Base-by-base conservation (phyloP, 1,284 basidiomycete species). In the Cutaneotrichosporon daszewskae region DNA sequence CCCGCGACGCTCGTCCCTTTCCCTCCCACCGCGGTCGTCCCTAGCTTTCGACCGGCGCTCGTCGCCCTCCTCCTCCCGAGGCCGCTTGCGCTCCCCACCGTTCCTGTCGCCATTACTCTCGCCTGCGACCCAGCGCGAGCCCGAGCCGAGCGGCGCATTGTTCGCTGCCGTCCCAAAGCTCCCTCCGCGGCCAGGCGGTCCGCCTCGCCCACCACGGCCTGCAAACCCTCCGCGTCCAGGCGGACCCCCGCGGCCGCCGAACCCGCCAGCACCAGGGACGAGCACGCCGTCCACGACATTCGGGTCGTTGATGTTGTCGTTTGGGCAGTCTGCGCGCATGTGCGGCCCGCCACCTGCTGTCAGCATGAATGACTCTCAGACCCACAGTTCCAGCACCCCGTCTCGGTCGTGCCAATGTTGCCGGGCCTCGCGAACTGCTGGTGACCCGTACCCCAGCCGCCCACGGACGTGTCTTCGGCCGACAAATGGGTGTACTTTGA, bases 391-490 rank as follows among this genome's bases (percentile, higher is more conserved):
- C 92, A 97, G 67, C 94, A 97, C 1, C 87, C 87, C 12, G 77
- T 77, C 1, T 73, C 75, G 25, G 80, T 77, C 1, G 75, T 75
- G 34, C 49, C 42, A 35, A 55, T 50, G 8, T 55, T 56, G 10
- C 62, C 50, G 9, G 74, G 77, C 7, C 82, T 80, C 24, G 79
- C 80, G 35, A 74, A 43, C 33, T 50, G 45, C 79, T 80, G 48
- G 76, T 75, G 38, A 75, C 68, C 17, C 66, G 81, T 31, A 77
- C 85, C 54, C 85, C 85, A 75, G 81, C 87, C 22, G 79, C 85
- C 48, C 79, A 82, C 47, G 60, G 85, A 87, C 1, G 94, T 98
- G 68, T 98, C 94, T 74, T 98, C 87, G 62, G 92, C 90, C 31
- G 89, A 73, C 55, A 98, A 73, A 72, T 98, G 92, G 16, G 94